phyloP scores from a whole-genome alignment of 2,329 filamentous ascomycete genomes.

The Aureobasidium sp. region DNA sequence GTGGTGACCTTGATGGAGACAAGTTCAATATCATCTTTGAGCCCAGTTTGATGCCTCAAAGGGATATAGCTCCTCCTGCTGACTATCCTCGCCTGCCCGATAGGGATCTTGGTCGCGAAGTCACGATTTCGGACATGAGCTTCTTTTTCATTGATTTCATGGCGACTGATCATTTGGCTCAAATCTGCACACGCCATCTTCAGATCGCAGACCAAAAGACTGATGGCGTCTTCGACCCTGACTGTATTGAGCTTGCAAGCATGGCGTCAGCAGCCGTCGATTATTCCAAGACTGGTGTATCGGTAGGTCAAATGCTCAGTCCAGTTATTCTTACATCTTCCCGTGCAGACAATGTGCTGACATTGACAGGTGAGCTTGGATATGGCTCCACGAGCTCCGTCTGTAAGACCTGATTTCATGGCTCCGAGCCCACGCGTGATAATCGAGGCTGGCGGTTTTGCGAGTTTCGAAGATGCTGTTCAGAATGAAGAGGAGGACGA shows the following conservation, averaged over 20 bases:
- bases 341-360: no score
- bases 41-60: slow-evolving; percentile 38
- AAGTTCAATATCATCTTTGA: slow-evolving; percentile 77
- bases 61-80: slow-evolving; percentile 48
- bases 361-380: slow-evolving; percentile 37
- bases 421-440: slow-evolving; percentile 40
- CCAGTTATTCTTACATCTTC: no score
- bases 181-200: slow-evolving; percentile 36
- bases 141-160: slow-evolving; percentile 77
- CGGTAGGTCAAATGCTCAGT: slow-evolving; percentile 28
- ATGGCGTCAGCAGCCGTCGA: slow-evolving; percentile 35
- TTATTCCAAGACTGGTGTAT: slow-evolving; percentile 53
- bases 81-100: slow-evolving; percentile 59
- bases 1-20: slow-evolving; percentile 80
- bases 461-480: slow-evolving; percentile 29
- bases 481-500: slow-evolving; percentile 36
- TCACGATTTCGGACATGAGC: slow-evolving; percentile 61
- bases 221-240: background rate
- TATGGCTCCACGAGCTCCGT: slow-evolving; percentile 35
- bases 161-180: slow-evolving; percentile 41
- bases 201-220: slow-evolving; percentile 33
- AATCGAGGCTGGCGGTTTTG: slow-evolving; percentile 31
- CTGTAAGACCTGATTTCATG: slow-evolving; percentile 49
- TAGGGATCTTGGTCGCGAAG: slow-evolving; percentile 52
- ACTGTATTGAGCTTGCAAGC: slow-evolving; percentile 27